Base-by-base conservation (phyloP, 2,329 filamentous ascomycete genomes). In the Aspergillus tanneri region DNA sequence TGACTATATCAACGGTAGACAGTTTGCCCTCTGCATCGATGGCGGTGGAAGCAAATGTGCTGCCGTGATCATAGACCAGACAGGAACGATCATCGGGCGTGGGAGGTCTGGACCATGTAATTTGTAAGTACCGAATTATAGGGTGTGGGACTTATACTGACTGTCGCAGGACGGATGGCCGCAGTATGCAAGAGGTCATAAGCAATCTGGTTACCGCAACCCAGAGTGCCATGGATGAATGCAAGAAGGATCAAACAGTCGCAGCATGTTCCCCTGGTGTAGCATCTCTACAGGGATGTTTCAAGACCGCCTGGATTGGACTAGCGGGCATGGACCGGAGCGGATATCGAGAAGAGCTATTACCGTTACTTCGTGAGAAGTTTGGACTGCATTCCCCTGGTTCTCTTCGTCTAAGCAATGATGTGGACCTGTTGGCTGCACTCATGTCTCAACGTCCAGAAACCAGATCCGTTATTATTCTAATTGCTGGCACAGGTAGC, bases 401-500 rank as follows among this genome's bases (percentile, higher is more conserved):
- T 54, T 45, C 50, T 0, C 43, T 75, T 4, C 62, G 42, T 8
- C 48, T 75, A 2, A 68, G 70, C 1, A 69, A 67, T 18, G 73
- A 76, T 47, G 71, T 73, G 12, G 68, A 72, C 32, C 61, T 75
- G 0, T 55, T 75, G 2, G 60, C 67, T 4, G 61, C 66, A 2
- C 49, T 60, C 2, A 50, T 65, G 8, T 47, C 35, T 25, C 25
- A 47, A 30, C 21, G 57, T 47, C 34, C 53, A 46, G 25, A 46
- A 3, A 32, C 41, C 3, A 40, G 40, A 2, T 62, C 64, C 0
- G 60, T 55, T 2, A 54, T 73, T 28, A 68, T 72, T 2, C 54
- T 76, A 4, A 66, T 76, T 4, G 71, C 71, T 9, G 73, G 73
- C 0, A 76, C 73, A 0, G 73, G 73, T 0, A 72, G 70, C 8